Conservation (phyloP, 495 filamentous ascomycete genomes). For the Saxophila tyrrhenica region DNA sequence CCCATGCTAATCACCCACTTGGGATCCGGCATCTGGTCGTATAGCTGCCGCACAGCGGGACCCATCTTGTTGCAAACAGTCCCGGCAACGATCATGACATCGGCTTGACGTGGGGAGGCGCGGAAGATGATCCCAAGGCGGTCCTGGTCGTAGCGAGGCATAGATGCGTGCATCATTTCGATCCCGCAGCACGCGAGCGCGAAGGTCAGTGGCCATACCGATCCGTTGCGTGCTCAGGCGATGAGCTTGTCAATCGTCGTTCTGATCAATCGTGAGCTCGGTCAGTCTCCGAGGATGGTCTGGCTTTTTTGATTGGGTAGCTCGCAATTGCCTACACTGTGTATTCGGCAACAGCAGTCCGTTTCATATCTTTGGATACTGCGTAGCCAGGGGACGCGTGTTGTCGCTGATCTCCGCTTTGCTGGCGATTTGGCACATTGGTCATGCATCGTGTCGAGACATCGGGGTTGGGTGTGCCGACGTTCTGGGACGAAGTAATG, state of each 20-base stretch:
- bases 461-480: too few species aligned
- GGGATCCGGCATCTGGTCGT: conserved; percentile 96
- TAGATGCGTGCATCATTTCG: conserved; percentile 97
- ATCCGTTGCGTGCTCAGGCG: conserved; percentile 90
- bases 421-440: too few species aligned
- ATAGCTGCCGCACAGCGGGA: conserved; percentile 83
- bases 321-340: too few species aligned
- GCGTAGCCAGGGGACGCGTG: too few species aligned
- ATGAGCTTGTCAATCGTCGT: conserved; percentile 84
- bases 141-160: conserved; percentile 93
- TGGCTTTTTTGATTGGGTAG: too few species aligned
- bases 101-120: conserved; percentile 85
- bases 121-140: conserved; percentile 94
- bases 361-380: too few species aligned
- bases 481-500: too few species aligned
- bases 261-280: too few species aligned
- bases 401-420: too few species aligned
- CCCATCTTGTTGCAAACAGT: conserved; percentile 98
- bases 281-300: too few species aligned
- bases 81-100: conserved; percentile 96
- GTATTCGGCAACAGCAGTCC: too few species aligned
- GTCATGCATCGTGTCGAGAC: too few species aligned
- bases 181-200: conserved; percentile 93
- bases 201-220: conserved; percentile 96
- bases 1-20: conserved; percentile 90